Percentiles rank a stretch among this genome's conserved stretches.
Conservation (phyloP, 164 flowering plant species). For the Tetrastigma voinierianum region DNA sequence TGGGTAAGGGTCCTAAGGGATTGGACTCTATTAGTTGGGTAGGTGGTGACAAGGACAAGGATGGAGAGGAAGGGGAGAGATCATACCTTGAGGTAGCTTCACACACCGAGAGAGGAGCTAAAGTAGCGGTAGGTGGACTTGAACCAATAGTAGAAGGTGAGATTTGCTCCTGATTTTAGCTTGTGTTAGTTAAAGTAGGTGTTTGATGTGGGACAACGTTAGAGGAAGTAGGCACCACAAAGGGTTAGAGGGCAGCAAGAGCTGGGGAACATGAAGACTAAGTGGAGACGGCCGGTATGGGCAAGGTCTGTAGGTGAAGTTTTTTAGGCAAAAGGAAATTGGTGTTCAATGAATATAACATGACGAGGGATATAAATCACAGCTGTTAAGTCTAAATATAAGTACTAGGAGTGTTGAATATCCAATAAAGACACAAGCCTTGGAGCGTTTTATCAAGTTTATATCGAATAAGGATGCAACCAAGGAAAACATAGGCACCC, state of each 20-base stretch:
- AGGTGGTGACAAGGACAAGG: slow-evolving; percentile 8
- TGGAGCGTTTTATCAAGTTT: no score
- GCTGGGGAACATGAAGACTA: no score
- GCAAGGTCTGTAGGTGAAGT: no score
- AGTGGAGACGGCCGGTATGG: no score
- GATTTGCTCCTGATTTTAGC: background rate
- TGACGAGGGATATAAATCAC: no score
- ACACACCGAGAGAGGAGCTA: slow-evolving; percentile 5
- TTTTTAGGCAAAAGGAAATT: no score
- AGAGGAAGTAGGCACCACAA: slow-evolving; percentile 6
- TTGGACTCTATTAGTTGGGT: background rate
- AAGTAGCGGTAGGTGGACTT: background rate
- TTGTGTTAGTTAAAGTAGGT: slow-evolving; percentile 2
- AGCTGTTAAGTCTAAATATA: no score
- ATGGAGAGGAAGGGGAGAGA: slow-evolving; percentile 8
- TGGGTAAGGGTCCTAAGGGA: slow-evolving; percentile 1
- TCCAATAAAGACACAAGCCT: no score
- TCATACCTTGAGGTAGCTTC: slow-evolving; percentile 7
- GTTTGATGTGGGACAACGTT: background rate
- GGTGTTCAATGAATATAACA: no score
- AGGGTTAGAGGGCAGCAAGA: background rate
- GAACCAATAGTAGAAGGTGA: background rate
- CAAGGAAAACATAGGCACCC: no score
- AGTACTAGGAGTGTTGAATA: no score
- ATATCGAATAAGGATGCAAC: no score